These are phyloP conservation scores for Irpex sp. DNA, from an alignment of 1,284 basidiomycete genomes.

Conservation along the genomic window DNA sequence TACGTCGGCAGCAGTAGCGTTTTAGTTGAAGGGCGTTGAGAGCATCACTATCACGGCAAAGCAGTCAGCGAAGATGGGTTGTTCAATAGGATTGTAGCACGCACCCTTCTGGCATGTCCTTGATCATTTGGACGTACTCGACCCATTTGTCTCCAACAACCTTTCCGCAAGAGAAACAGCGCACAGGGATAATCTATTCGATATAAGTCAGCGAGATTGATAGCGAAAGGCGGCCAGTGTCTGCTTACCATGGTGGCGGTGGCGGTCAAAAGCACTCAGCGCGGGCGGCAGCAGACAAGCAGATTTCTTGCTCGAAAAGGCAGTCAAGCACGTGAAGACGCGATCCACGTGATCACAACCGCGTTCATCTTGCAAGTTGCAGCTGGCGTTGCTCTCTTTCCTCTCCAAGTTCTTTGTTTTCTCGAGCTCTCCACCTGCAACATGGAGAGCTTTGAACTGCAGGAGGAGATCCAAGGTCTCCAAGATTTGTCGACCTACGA, in stretches of 20 bases:
- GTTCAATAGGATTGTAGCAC: too few species aligned
- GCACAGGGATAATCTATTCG: slow-evolving; percentile 78
- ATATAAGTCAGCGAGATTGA: background rate
- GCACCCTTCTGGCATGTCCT: slow-evolving; percentile 83
- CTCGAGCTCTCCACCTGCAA: background rate
- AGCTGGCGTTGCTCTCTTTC: background rate
- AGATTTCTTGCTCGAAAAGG: slow-evolving; percentile 3
- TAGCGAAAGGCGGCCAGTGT: background rate
- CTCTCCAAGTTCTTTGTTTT: background rate
- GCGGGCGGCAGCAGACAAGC: background rate
- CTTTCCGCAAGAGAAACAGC: slow-evolving; percentile 92
- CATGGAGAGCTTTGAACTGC: slow-evolving; percentile 59
- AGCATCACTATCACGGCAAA: slow-evolving; percentile 63
- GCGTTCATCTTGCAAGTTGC: background rate
- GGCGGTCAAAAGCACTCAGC: slow-evolving; percentile 2
- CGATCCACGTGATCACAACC: slow-evolving; percentile 8
- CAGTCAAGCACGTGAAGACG: slow-evolving; percentile 11
- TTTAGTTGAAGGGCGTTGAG: slow-evolving; percentile 90
- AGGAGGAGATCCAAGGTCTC: slow-evolving; percentile 69
- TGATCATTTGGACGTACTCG: slow-evolving; percentile 74
- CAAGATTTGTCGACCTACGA: slow-evolving; percentile 56
- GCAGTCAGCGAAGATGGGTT: background rate
- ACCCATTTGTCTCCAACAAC: slow-evolving; percentile 94
- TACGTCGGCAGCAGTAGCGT: slow-evolving; percentile 94
- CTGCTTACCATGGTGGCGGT: slow-evolving; percentile 16